Conservation (phyloP, 2,329 filamentous ascomycete genomes). For the Pseudogymnoascus sp. region DNA sequence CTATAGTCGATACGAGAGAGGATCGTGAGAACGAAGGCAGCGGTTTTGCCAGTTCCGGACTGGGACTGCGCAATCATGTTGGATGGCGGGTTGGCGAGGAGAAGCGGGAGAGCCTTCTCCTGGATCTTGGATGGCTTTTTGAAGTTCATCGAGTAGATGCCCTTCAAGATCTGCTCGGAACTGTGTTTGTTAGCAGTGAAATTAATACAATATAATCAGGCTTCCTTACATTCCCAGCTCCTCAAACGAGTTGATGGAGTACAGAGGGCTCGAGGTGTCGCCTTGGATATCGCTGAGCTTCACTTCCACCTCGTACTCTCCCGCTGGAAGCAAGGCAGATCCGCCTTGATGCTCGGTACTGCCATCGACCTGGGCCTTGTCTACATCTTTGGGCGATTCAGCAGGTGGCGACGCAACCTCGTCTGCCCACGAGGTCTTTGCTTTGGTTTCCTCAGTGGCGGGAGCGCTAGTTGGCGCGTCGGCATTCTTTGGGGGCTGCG, state of each 20-base stretch:
- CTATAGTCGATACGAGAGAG: slow-evolving; percentile 74
- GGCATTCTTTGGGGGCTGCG: slow-evolving; percentile 26
- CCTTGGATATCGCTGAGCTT: slow-evolving; percentile 83
- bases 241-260: slow-evolving; percentile 74
- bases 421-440: slow-evolving; percentile 30
- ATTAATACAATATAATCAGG: background rate
- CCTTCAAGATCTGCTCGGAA: slow-evolving; percentile 59
- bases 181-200: slow-evolving; percentile 28
- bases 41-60: slow-evolving; percentile 96
- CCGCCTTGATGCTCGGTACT: slow-evolving; percentile 33
- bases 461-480: background rate
- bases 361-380: slow-evolving; percentile 36
- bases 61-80: slow-evolving; percentile 99
- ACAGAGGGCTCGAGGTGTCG: slow-evolving; percentile 79
- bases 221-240: slow-evolving; percentile 70
- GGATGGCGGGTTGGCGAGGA: slow-evolving; percentile 74
- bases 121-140: slow-evolving; percentile 96
- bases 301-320: slow-evolving; percentile 78
- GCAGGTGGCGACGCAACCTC: slow-evolving; percentile 28
- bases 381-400: slow-evolving; percentile 12
- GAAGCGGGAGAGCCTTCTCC: slow-evolving; percentile 83
- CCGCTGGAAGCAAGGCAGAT: slow-evolving; percentile 54
- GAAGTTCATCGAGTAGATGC: slow-evolving; percentile 75
- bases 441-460: background rate
- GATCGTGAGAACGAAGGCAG: slow-evolving; percentile 88